Evolutionary conservation across 2,329 filamentous ascomycete genomes (phyloP).

Genomic region (Ophiostoma tasmaniense): DNA sequence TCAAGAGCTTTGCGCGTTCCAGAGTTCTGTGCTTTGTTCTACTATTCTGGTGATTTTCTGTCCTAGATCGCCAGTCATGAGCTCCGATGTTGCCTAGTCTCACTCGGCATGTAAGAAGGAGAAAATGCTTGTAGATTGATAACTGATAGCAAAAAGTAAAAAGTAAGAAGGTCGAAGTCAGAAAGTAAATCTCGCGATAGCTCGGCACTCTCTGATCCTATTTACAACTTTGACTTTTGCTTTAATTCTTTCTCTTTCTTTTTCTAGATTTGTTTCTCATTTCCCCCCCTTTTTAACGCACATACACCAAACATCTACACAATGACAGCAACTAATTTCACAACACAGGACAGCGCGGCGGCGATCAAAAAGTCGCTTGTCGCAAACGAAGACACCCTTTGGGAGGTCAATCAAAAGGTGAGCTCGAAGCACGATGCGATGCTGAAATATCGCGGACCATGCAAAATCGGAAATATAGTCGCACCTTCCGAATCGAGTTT

Average conservation of each 20-base stretch:
- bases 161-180: background rate
- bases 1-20: background rate
- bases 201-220: background rate
- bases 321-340: constrained; percentile 7
- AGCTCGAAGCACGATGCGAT: background rate
- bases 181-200: background rate
- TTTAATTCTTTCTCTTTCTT: too few relatives aligned
- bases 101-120: background rate
- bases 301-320: background rate
- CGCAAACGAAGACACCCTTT: constrained; percentile 9
- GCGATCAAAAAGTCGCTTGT: constrained; percentile 10
- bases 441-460: background rate
- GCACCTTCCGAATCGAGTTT: background rate
- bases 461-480: background rate
- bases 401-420: constrained; percentile 15
- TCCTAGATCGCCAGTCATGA: background rate
- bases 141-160: background rate
- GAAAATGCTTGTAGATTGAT: background rate
- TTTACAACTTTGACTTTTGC: background rate
- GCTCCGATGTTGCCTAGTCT: background rate
- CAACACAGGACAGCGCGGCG: background rate
- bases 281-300: background rate
- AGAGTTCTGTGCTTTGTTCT: background rate
- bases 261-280: background rate
- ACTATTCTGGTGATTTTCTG: background rate